Evolutionary conservation across 176 grass and related monocot species (phyloP).

Genomic region (Rhynchospora pubera): DNA sequence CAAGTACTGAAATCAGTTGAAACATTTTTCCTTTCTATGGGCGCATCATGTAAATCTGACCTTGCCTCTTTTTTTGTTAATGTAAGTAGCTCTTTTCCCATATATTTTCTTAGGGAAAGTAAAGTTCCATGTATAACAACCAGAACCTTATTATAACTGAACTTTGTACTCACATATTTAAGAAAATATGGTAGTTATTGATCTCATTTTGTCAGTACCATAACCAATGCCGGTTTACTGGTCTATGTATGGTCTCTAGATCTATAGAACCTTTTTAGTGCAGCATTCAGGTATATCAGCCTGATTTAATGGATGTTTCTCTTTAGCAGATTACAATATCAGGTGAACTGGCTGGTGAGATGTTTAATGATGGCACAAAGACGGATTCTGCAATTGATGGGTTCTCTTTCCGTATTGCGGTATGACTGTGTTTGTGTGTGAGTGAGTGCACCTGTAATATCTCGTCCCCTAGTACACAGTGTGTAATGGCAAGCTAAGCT

Average conservation of each 20-base stretch:
- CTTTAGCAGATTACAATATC: constrained; percentile 61
- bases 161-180: not conserved
- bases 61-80: constrained; percentile 47
- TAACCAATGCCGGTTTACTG: not conserved
- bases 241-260: not conserved
- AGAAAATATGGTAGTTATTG: not conserved
- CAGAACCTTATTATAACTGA: not conserved
- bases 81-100: constrained; percentile 40
- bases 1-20: constrained; percentile 75
- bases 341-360: constrained; percentile 37
- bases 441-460: not conserved
- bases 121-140: not conserved
- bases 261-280: not conserved
- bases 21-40: constrained; percentile 45
- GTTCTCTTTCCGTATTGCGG: constrained; percentile 52
- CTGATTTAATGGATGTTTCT: not conserved
- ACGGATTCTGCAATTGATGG: constrained; percentile 16
- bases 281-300: not conserved
- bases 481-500: not conserved
- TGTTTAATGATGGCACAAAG: constrained; percentile 21
- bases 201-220: not conserved
- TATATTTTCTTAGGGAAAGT: not conserved
- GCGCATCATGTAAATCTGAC: constrained; percentile 65
- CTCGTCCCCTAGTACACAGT: not conserved
- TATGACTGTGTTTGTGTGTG: constrained; percentile 25